A percentile compares a stretch with the other conserved stretches of the same genome.
Conservation (phyloP, 495 filamentous ascomycete species). For the Aspergillus taichungensis region DNA sequence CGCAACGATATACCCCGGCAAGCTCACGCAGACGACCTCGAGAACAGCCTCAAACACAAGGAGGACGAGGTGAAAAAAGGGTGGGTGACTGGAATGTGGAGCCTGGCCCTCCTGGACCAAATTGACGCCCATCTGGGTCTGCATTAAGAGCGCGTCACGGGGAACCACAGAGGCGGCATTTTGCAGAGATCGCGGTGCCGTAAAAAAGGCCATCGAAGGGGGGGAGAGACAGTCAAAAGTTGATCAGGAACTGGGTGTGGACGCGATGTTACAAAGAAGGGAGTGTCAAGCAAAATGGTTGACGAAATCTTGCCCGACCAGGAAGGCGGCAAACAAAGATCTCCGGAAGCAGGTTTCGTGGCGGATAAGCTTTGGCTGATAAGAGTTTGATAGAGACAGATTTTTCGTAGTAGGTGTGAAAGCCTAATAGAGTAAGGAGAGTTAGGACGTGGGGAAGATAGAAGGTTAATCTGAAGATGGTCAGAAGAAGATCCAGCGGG, state of each 20-base stretch:
- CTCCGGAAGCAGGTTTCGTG: too few relatives aligned
- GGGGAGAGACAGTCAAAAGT: conserved; percentile 1
- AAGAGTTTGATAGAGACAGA: too few relatives aligned
- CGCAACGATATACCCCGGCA: conserved; percentile 93
- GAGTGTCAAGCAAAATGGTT: neutral
- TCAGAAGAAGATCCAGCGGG: too few relatives aligned
- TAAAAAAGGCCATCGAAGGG: conserved; percentile 42
- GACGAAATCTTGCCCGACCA: neutral
- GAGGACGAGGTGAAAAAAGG: conserved; percentile 66
- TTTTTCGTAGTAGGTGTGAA: too few relatives aligned
- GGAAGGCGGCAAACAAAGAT: too few relatives aligned
- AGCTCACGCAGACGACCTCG: conserved; percentile 89
- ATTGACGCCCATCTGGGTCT: conserved; percentile 25
- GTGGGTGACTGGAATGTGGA: conserved; percentile 46
- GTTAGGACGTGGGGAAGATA: too few relatives aligned
- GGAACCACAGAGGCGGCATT: conserved; percentile 32
- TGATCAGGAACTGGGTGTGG: neutral
- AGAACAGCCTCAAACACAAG: conserved; percentile 94
- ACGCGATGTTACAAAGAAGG: neutral
- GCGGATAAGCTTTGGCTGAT: too few relatives aligned
- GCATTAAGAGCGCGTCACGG: conserved; percentile 17
- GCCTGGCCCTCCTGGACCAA: conserved; percentile 17
- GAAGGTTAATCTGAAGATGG: too few relatives aligned
- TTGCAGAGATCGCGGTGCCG: conserved; percentile 58
- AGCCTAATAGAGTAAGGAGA: too few relatives aligned